A percentile compares a stretch with the other conserved stretches of the same genome.
Evolutionary conservation across 805 yeast species (phyloP).

Genomic region (Candida sonorensis): DNA sequence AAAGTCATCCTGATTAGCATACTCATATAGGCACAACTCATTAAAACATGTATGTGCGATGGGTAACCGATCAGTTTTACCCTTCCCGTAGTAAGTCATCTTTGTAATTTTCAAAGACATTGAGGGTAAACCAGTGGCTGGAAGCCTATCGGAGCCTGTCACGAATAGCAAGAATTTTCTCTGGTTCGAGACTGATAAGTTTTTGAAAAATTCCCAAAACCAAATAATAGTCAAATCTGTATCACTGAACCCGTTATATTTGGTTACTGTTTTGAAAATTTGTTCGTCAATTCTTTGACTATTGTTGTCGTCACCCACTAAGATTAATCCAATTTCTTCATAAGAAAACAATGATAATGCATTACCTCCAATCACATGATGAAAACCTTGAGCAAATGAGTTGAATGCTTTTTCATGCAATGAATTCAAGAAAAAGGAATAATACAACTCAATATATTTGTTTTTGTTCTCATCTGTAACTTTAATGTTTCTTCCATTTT

Average conservation of each 20-base stretch:
- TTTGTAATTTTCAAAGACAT: slow-evolving; percentile 66
- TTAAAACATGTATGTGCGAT: slow-evolving; percentile 94
- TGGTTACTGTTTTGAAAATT: slow-evolving; percentile 63
- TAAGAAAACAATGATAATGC: slow-evolving; percentile 76
- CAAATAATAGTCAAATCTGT: slow-evolving; percentile 44
- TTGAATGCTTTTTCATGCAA: slow-evolving; percentile 46
- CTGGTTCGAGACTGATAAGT: slow-evolving; percentile 40
- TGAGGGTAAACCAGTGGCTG: slow-evolving; percentile 85
- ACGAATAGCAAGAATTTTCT: slow-evolving; percentile 65
- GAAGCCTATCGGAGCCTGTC: slow-evolving; percentile 87
- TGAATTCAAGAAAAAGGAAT: slow-evolving; percentile 51
- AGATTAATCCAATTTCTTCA: slow-evolving; percentile 69
- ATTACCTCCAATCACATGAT: slow-evolving; percentile 69
- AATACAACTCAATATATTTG: slow-evolving; percentile 57
- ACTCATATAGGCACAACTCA: slow-evolving; percentile 72
- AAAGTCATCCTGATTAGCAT: slow-evolving; percentile 48
- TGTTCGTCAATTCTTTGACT: slow-evolving; percentile 52
- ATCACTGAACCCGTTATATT: slow-evolving; percentile 60
- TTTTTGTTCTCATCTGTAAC: slow-evolving; percentile 58
- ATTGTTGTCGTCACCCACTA: slow-evolving; percentile 63
- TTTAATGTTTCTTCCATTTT: slow-evolving; percentile 44
- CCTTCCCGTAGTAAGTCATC: slow-evolving; percentile 16
- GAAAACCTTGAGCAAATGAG: slow-evolving; percentile 66
- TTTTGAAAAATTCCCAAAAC: slow-evolving; percentile 82
- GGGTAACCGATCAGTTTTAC: slow-evolving; percentile 49